A percentile compares a stretch with the other conserved stretches of the same genome.
Conservation (phyloP, 1,284 basidiomycete genomes). For the Porogramme epimiltina region DNA sequence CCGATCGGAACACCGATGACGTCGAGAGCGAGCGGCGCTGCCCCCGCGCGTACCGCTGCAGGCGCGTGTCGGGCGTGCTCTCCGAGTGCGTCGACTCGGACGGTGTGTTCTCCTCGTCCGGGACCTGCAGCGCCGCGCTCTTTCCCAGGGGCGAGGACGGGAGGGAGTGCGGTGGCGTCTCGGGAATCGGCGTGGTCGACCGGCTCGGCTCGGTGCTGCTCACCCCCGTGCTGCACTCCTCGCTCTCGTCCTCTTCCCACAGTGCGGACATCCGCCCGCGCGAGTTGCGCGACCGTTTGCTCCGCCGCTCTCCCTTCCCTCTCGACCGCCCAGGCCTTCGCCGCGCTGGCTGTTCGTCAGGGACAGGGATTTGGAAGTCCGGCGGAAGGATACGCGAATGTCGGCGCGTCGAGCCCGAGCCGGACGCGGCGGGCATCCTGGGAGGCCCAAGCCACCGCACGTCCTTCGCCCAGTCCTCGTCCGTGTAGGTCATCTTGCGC, state of each 20-base stretch:
- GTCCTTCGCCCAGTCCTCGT: constrained; percentile 64
- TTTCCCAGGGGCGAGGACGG: constrained; percentile 12
- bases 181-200: constrained; percentile 29
- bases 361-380: constrained; percentile 23
- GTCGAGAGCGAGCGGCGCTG: constrained; percentile 20
- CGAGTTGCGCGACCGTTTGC: constrained; percentile 23
- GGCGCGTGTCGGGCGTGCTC: constrained; percentile 26
- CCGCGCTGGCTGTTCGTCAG: constrained; percentile 7
- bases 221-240: constrained; percentile 27
- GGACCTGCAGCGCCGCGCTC: constrained; percentile 9
- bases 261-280: constrained; percentile 43
- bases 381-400: constrained; percentile 21
- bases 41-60: constrained; percentile 29
- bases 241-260: constrained; percentile 45
- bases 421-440: constrained; percentile 26
- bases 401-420: constrained; percentile 18
- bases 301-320: constrained; percentile 23
- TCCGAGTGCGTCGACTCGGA: constrained; percentile 21
- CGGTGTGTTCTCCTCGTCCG: constrained; percentile 15
- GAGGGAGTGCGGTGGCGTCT: constrained; percentile 20
- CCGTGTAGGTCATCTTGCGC: constrained; percentile 37
- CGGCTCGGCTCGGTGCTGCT: constrained; percentile 31
- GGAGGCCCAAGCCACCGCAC: constrained; percentile 61
- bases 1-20: constrained; percentile 10
- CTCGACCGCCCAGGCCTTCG: constrained; percentile 19